Evolutionary conservation across 139 green algal genomes (phyloP), one percentile per base, ranked within the genome.

Genomic region (Mesotaenium endlicherianum): DNA sequence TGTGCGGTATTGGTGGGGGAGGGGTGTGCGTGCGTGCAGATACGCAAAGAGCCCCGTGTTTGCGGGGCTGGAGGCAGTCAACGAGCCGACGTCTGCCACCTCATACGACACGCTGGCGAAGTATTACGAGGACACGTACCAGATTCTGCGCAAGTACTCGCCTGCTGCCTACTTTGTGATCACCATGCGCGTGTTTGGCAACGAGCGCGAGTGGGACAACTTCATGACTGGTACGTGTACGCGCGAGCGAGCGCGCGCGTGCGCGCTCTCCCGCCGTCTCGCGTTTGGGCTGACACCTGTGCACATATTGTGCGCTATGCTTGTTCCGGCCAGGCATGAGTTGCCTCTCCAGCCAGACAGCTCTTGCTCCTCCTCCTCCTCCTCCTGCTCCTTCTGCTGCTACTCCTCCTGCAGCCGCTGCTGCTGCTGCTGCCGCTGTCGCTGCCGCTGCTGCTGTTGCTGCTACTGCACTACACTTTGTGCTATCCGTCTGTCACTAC

Each of bases 201-300:
- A 50, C 31, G 77, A 84, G 39, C 42, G 77, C 0, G 77, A 84
- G 36, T 84, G 77, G 77, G 77, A 75, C 17, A 38, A 49, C 34
- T 84, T 84, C 30, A 84, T 84, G 77, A 84, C 47, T 16, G 68
- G 77, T 84, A 40, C 31, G 57, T 11, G 3, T 4, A 3, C 30
- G 5, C 30, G 11, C 16, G 14, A 59, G 16, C 49, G 14, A 30
- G 14, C 49, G 16, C 49, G 14, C 49, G 49, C 49, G 14, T 16
- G 14, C 16, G 49, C 49, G 49, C 16, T 59, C n/a, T n/a, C n/a
- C n/a, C n/a, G n/a, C n/a, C n/a, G n/a, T 57, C 8, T 57, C 47
- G 47, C 11, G 47, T 57, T 8, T 57, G 47, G 47, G 8, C 8
- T 8, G 47, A 26, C 11, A 8, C 11, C 47, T 11, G 8, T 11